Percentiles rank a stretch among this genome's conserved stretches.
phyloP scores from a whole-genome alignment of 352 stramenopile species.

The Phytophthora cryptogea region DNA sequence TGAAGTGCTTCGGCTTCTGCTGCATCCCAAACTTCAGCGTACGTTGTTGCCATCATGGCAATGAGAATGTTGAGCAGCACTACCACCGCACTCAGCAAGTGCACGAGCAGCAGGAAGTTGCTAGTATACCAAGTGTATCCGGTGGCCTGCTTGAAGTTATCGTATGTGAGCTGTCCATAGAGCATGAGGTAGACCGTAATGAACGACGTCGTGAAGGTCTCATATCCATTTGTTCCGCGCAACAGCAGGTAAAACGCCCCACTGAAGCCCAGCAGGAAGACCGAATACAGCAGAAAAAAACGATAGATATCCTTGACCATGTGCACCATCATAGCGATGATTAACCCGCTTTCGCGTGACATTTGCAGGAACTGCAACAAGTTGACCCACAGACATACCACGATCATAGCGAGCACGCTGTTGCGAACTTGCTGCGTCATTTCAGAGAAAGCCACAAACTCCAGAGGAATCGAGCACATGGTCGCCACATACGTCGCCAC shows the following conservation, averaged over 20 bases:
- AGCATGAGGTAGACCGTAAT: conserved; percentile 81
- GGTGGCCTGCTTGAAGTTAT: conserved; percentile 37
- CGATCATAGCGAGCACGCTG: conserved; percentile 57
- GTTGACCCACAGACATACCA: conserved; percentile 70
- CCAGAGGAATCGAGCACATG: conserved; percentile 54
- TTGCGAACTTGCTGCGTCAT: conserved; percentile 42
- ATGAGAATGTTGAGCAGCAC: conserved; percentile 77
- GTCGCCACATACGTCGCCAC: conserved; percentile 49
- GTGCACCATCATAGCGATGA: conserved; percentile 82
- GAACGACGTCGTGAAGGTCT: conserved; percentile 65
- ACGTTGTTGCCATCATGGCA: conserved; percentile 76
- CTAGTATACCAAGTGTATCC: conserved; percentile 57
- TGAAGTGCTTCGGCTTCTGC: conserved; percentile 60
- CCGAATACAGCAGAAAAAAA: conserved; percentile 72
- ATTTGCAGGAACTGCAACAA: conserved; percentile 75
- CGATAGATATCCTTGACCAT: conserved; percentile 73
- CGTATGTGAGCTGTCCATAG: conserved; percentile 68
- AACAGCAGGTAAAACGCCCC: conserved; percentile 77
- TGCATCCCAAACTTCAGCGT: conserved; percentile 60
- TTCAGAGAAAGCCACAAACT: conserved; percentile 39
- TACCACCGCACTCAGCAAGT: conserved; percentile 58
- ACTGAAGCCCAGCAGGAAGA: conserved; percentile 75
- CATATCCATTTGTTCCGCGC: conserved; percentile 53
- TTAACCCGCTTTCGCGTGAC: conserved; percentile 54
- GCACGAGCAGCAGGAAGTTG: conserved; percentile 56